Percentiles rank a stretch among this genome's conserved stretches.
Conservation (phyloP, 345 rosid genomes). For the Angophora floribunda region DNA sequence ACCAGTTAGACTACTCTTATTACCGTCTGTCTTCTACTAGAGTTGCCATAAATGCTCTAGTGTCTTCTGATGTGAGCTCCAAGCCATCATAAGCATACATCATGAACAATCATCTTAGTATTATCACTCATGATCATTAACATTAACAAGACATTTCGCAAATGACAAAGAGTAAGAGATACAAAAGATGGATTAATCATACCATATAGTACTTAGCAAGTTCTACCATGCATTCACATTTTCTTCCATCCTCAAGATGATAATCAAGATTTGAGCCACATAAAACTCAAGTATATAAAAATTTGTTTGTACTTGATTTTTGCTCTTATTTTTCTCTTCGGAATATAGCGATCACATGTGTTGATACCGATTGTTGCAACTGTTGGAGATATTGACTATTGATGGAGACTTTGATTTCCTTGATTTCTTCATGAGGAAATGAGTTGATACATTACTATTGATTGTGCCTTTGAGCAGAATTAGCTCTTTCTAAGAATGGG, state of each 20-base stretch:
- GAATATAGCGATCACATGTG: background rate
- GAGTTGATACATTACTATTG: background rate
- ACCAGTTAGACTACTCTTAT: background rate
- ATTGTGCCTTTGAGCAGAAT: background rate
- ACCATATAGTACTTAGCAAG: background rate
- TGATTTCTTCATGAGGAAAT: background rate
- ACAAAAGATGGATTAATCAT: background rate
- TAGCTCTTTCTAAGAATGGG: background rate
- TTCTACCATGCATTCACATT: background rate
- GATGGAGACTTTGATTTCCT: background rate
- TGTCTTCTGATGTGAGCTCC: too few species aligned
- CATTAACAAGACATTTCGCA: background rate
- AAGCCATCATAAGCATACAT: background rate
- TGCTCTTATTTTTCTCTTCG: background rate
- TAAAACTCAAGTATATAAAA: background rate
- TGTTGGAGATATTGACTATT: background rate
- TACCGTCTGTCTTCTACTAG: background rate
- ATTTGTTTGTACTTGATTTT: background rate
- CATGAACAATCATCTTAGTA: background rate
- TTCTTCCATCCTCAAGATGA: background rate
- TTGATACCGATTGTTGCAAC: background rate
- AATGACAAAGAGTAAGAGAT: background rate
- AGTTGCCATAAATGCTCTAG: too few species aligned
- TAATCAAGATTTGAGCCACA: background rate
- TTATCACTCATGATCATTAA: background rate